These are phyloP conservation scores for Nephelium lappaceum DNA, from an alignment of 345 rosid genomes.

Conservation along the genomic window DNA sequence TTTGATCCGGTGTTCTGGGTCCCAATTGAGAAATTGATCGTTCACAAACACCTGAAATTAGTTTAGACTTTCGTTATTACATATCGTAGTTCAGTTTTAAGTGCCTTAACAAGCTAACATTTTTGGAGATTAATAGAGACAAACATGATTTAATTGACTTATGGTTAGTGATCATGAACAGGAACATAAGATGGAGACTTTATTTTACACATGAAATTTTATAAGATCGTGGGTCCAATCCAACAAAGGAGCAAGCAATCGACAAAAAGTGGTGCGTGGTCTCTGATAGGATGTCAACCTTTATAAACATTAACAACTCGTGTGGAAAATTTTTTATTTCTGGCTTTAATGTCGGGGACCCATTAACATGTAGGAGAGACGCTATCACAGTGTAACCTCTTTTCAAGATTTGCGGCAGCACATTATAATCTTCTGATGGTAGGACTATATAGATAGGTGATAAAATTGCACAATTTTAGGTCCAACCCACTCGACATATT, in stretches of 20 bases:
- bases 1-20: constrained; percentile 83
- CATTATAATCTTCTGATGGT: too few relatives aligned
- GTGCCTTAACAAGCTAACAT: not conserved
- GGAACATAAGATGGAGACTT: not conserved
- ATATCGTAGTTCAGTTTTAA: not conserved
- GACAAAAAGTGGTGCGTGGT: not conserved
- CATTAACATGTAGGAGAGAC: not conserved
- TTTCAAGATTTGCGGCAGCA: too few relatives aligned
- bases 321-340: not conserved
- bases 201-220: not conserved
- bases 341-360: not conserved
- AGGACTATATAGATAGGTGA: too few relatives aligned
- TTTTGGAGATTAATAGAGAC: not conserved
- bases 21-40: constrained; percentile 96
- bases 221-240: not conserved
- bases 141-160: not conserved
- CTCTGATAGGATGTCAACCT: constrained; percentile 9
- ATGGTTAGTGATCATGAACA: not conserved
- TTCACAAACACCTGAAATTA: constrained; percentile 77
- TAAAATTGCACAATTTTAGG: too few relatives aligned
- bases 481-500: too few relatives aligned
- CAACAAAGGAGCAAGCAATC: not conserved
- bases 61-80: not conserved
- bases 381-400: too few relatives aligned
- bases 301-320: not conserved